A percentile compares a stretch with the other conserved stretches of the same genome.
These are phyloP conservation scores for Zygoascus biomembranicola DNA, from an alignment of 805 yeast species.

Conservation along the genomic window DNA sequence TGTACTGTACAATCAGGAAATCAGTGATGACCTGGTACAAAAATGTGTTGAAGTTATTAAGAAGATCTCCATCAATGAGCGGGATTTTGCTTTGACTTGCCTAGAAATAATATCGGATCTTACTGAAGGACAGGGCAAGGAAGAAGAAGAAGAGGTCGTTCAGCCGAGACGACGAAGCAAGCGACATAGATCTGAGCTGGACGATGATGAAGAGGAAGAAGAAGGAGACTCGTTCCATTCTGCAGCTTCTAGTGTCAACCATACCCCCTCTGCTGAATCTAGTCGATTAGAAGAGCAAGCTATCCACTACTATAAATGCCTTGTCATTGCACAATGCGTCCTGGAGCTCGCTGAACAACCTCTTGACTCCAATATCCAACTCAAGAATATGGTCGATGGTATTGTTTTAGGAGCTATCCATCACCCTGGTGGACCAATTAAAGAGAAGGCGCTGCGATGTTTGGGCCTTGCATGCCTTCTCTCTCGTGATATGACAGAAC, in stretches of 20 bases:
- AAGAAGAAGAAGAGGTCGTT: slow-evolving; percentile 7
- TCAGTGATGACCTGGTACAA: slow-evolving; percentile 46
- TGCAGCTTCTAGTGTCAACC: neutral
- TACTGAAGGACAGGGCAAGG: slow-evolving; percentile 28
- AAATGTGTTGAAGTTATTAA: slow-evolving; percentile 57
- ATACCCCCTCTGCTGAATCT: neutral
- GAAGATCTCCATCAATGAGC: slow-evolving; percentile 65
- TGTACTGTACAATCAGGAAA: slow-evolving; percentile 41
- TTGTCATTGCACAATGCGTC: slow-evolving; percentile 60
- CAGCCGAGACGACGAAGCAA: neutral
- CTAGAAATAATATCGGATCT: slow-evolving; percentile 81
- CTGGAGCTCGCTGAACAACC: slow-evolving; percentile 61
- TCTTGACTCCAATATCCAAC: slow-evolving; percentile 52
- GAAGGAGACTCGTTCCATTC: slow-evolving; percentile 41
- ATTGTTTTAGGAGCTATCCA: slow-evolving; percentile 73
- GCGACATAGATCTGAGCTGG: neutral
- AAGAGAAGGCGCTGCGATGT: slow-evolving; percentile 62
- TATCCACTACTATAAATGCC: slow-evolving; percentile 38
- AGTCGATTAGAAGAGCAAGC: neutral
- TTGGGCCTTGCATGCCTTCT: slow-evolving; percentile 73
- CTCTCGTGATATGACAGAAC: slow-evolving; percentile 54
- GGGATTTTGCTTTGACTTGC: slow-evolving; percentile 73
- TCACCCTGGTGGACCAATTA: slow-evolving; percentile 42
- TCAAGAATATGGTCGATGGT: slow-evolving; percentile 65
- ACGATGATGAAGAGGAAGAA: slow-evolving; percentile 16